Conservation (phyloP, 805 yeast species). For the Wickerhamiella shivajii region DNA sequence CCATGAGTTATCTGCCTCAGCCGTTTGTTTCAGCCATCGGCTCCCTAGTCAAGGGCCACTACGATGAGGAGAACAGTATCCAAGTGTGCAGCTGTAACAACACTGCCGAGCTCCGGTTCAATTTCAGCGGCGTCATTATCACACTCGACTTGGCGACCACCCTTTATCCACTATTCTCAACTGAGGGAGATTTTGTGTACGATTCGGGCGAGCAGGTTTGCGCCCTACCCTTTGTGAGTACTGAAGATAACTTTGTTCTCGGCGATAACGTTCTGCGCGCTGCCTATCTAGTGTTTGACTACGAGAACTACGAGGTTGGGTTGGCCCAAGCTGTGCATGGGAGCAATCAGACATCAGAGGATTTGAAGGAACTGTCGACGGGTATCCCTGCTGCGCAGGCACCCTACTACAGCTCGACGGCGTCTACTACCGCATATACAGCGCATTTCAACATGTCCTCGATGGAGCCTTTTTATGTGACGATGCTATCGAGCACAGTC, state of each 20-base stretch:
- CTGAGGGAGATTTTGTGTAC: conserved; percentile 10
- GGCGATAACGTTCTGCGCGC: conserved; percentile 53
- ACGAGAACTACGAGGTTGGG: conserved; percentile 40
- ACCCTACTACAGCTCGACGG: conserved; percentile 15
- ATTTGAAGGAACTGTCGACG: conserved; percentile 6
- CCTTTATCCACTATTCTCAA: conserved; percentile 8
- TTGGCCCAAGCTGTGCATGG: conserved; percentile 34
- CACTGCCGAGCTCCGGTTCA: conserved; percentile 7
- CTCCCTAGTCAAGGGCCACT: conserved; percentile 26
- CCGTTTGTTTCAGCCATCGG: conserved; percentile 12
- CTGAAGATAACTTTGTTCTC: conserved; percentile 28
- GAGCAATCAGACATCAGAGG: conserved; percentile 13
- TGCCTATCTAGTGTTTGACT: conserved; percentile 52
- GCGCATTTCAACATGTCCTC: not conserved
- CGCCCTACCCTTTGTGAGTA: conserved; percentile 18
- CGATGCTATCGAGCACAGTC: no score
- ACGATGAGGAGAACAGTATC: conserved; percentile 26
- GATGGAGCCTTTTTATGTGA: no score
- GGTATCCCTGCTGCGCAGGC: conserved; percentile 19
- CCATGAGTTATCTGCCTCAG: conserved; percentile 17
- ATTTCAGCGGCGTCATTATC: conserved; percentile 10
- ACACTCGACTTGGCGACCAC: conserved; percentile 6
- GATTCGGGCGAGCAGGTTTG: conserved; percentile 26
- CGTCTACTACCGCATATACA: conserved; percentile 7
- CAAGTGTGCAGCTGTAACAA: conserved; percentile 13